phyloP scores from a whole-genome alignment of 176 grass and related monocot genomes.

The Tillandsia fasciculata region DNA sequence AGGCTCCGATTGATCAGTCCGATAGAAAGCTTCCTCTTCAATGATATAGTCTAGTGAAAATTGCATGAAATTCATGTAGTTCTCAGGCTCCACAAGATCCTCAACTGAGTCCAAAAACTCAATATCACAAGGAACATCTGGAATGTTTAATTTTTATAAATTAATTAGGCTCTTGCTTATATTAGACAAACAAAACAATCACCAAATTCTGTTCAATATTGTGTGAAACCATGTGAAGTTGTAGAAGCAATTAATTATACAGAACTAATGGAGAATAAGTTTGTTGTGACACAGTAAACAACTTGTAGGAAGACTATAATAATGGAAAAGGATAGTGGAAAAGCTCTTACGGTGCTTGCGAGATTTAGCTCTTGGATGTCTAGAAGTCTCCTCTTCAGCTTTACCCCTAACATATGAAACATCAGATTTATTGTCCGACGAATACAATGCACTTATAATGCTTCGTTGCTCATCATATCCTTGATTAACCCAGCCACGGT shows the following conservation, averaged over 20 bases:
- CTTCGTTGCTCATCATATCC: slow-evolving; percentile 8
- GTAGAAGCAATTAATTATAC: not conserved
- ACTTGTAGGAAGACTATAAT: not conserved
- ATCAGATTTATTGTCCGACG: slow-evolving; percentile 6
- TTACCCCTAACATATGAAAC: slow-evolving; percentile 22
- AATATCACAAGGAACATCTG: slow-evolving; percentile 71
- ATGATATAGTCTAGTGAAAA: slow-evolving; percentile 62
- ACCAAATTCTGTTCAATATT: not conserved
- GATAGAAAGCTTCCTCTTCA: slow-evolving; percentile 22
- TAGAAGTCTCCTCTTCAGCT: slow-evolving; percentile 13
- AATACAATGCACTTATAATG: slow-evolving; percentile 9
- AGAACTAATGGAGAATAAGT: not conserved
- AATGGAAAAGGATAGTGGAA: not conserved
- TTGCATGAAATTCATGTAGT: slow-evolving; percentile 52
- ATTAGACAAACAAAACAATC: not conserved
- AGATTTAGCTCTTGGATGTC: slow-evolving; percentile 19
- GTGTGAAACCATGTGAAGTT: not conserved
- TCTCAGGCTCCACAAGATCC: slow-evolving; percentile 39
- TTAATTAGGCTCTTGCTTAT: not conserved
- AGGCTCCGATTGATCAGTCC: slow-evolving; percentile 23
- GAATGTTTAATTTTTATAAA: slow-evolving; percentile 28
- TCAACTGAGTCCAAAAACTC: slow-evolving; percentile 51
- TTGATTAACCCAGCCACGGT: slow-evolving; percentile 20
- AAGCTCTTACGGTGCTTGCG: slow-evolving; percentile 30
- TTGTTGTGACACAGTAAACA: not conserved